Base-by-base conservation (phyloP, 441 rosid species). In the Bruguiera hainesii region DNA sequence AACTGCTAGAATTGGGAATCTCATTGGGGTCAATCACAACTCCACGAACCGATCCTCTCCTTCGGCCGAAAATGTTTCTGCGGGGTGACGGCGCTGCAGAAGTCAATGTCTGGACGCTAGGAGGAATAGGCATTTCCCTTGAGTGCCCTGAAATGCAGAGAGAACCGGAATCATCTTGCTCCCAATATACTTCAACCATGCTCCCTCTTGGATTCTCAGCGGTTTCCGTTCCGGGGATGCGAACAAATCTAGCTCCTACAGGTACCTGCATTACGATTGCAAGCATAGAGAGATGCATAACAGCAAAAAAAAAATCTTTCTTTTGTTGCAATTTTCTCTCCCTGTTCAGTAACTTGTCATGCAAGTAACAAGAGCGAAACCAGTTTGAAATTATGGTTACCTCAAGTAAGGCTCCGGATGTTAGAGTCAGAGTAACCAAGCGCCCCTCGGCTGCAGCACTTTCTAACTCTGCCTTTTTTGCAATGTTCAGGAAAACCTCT, bases 171-270 rank as follows among this genome's bases (percentile, higher is more conserved):
- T 85, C 96, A 58, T 89, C 97, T 78, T 91, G 96, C 67, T 84
- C 82, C 97, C 97, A 94, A 74, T 82, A 85, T 13, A 89, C 98
- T 85, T 91, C 87, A 39, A 94, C 98, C 98, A 94, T 94, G 25
- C 81, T 18, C n/a, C 99, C 98, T 53, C 85, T 65, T 0, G 94
- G 88, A 70, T 88, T 82, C 79, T 83, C 94, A 0, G 64, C 59
- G 1, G 83, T 78, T 67, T 84, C 87, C 2, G 91, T 85, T 39
- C 89, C 91, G 1, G 97, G 98, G 29, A 91, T 82, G 63, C 93
- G 90, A 9, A 91, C 87, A 71, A 83, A 86, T 79, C 82, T 85
- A 16, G 96, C 96, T 65, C 94, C 99, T 2, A 86, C 72, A 0
- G 96, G 99, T 78, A 94, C 83, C 97, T 91, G 80, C 77, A 80